phyloP scores from a whole-genome alignment of 2,329 filamentous ascomycete genomes.

The Fusarium irregulare region DNA sequence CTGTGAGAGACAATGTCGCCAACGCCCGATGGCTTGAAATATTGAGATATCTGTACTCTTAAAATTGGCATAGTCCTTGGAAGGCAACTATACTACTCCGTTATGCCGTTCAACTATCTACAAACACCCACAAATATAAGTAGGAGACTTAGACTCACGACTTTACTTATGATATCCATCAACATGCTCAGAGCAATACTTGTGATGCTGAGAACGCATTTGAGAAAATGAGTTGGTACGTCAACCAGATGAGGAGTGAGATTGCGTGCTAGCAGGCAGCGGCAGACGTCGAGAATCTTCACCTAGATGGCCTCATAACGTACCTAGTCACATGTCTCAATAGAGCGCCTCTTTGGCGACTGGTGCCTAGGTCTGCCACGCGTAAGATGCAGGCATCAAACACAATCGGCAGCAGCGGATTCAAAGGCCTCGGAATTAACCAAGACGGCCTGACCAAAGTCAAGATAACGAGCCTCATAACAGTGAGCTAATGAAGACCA shows the following conservation, averaged over 20 bases:
- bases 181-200: background rate
- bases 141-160: background rate
- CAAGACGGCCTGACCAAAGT: background rate
- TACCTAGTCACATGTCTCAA: background rate
- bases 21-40: background rate
- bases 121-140: background rate
- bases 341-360: conserved; percentile 29
- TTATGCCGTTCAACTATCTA: background rate
- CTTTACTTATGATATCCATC: background rate
- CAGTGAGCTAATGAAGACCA: conserved; percentile 11
- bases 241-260: background rate
- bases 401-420: background rate
- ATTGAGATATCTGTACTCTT: background rate
- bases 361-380: conserved; percentile 25
- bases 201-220: background rate
- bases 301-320: background rate
- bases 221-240: background rate
- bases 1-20: background rate
- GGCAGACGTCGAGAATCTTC: background rate
- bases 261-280: background rate
- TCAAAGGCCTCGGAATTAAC: background rate
- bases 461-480: background rate
- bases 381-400: conserved; percentile 6
- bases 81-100: background rate
- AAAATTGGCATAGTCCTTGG: background rate